Percentiles rank a stretch among this genome's conserved stretches.
Evolutionary conservation across 1,139 yeast genomes (phyloP).

Genomic region (Blastobotrys malaysiensis): DNA sequence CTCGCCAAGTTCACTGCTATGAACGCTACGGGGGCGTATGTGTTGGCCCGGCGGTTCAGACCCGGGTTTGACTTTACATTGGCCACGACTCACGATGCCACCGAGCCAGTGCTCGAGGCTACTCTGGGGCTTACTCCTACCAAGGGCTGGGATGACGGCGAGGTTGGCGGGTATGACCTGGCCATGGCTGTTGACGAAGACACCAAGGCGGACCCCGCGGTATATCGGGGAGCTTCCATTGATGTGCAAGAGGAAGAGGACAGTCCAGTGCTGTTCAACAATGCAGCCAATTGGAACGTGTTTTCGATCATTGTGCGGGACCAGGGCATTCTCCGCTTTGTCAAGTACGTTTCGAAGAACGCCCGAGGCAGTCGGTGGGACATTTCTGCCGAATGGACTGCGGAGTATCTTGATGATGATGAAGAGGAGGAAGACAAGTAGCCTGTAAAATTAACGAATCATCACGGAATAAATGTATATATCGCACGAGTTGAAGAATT

Average conservation of each 20-base stretch:
- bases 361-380: conserved; percentile 97
- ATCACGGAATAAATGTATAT: no score
- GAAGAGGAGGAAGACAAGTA: conserved; percentile 34
- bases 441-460: no score
- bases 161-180: conserved; percentile 88
- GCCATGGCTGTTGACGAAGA: conserved; percentile 45
- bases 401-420: conserved; percentile 42
- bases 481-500: no score
- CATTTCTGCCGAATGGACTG: conserved; percentile 72
- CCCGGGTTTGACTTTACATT: conserved; percentile 93
- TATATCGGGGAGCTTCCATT: conserved; percentile 20
- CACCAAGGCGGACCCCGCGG: conserved; percentile 27
- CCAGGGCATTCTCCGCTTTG: conserved; percentile 76
- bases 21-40: conserved; percentile 58
- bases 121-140: conserved; percentile 77
- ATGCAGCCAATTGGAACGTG: conserved; percentile 81
- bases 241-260: conserved; percentile 62
- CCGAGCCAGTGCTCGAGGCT: conserved; percentile 47
- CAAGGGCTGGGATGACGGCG: conserved; percentile 80
- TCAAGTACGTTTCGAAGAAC: conserved; percentile 82
- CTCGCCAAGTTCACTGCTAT: conserved; percentile 59
- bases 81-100: conserved; percentile 55
- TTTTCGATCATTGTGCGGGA: conserved; percentile 77
- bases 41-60: conserved; percentile 77
- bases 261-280: conserved; percentile 74